Evolutionary conservation across 2,329 filamentous ascomycete genomes (phyloP), one percentile per base, ranked within the genome.

Genomic region (Fusarium burgessii): DNA sequence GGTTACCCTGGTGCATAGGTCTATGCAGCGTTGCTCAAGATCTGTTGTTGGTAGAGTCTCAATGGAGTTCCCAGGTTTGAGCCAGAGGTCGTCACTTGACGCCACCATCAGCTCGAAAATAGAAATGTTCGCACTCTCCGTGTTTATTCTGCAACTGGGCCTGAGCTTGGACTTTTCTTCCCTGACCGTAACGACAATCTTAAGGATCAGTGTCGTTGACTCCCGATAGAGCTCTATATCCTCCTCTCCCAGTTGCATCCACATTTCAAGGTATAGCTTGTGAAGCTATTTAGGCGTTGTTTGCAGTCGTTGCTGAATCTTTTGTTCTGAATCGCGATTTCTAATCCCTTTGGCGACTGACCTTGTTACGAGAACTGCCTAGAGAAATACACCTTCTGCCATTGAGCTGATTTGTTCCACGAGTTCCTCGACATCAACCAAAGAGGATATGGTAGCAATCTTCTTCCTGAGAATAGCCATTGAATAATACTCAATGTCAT

Each of bases 241-340:
- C 2, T 47, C 45, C 2, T 47, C 45, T 1, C 45, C 27, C 3
- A 47, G 10, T 0, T 27, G 17, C 0, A 3, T 6, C 27, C 46
- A 49, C 46, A 49, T 49, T 1, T 49, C n/a, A 1, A 23, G 0
- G 14, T 49, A 49, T 2, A 49, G 5, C 1, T 13, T 5, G 7
- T 49, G 0, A 2, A 49, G n/a, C 3, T 13, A 7, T 11, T 23
- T 7, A 0, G 45, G 45, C 3, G 27, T 33, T 0, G 13, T 20
- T 0, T 0, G 0, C 1, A 49, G n/a, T 0, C 45, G 12, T 1
- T 20, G 0, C 0, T 1, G 3, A 2, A 20, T 17, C 7, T 4
- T 0, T 0, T 11, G 13, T 15, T 3, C 0, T 2, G 43, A 15
- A 2, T 47, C 27, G 0, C 27, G 27, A 0, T 20, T 47, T 0